These are phyloP conservation scores for Ilyonectria destructans DNA, from an alignment of 2,329 filamentous ascomycete species.

Conservation along the genomic window DNA sequence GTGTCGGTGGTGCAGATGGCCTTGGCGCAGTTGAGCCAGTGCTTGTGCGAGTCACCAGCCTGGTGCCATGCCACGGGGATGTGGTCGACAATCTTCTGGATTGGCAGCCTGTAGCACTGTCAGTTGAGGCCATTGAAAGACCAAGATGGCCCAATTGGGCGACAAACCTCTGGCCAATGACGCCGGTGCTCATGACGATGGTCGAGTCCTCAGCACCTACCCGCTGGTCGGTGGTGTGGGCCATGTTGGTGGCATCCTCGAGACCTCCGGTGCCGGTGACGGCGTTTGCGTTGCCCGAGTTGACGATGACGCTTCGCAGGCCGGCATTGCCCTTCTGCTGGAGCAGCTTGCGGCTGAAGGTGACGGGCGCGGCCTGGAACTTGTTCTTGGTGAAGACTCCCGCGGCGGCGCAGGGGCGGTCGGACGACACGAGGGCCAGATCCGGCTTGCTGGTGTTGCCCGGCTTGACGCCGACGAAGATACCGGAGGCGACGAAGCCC, in stretches of 20 bases:
- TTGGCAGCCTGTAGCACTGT: conserved; percentile 77
- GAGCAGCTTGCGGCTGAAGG: conserved; percentile 83
- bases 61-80: conserved; percentile 83
- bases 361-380: conserved; percentile 96
- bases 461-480: conserved; percentile 94
- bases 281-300: conserved; percentile 97
- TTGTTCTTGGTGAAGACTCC: conserved; percentile 99
- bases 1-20: conserved; percentile 99
- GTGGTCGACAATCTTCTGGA: conserved; percentile 88
- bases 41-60: conserved; percentile 82
- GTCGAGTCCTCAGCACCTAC: conserved; percentile 71
- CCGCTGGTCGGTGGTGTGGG: conserved; percentile 79
- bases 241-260: conserved; percentile 92
- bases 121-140: conserved; percentile 27
- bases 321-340: conserved; percentile 77
- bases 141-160: conserved; percentile 22
- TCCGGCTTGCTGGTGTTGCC: conserved; percentile 94
- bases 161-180: conserved; percentile 89
- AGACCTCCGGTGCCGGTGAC: conserved; percentile 93
- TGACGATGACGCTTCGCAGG: conserved; percentile 88
- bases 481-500: conserved; percentile 89
- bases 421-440: conserved; percentile 89
- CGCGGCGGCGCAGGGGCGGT: conserved; percentile 87
- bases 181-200: conserved; percentile 98
- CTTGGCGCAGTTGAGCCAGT: conserved; percentile 89